Conservation (phyloP, 2,329 filamentous ascomycete species). For the Aspergillus quadricinctus region DNA sequence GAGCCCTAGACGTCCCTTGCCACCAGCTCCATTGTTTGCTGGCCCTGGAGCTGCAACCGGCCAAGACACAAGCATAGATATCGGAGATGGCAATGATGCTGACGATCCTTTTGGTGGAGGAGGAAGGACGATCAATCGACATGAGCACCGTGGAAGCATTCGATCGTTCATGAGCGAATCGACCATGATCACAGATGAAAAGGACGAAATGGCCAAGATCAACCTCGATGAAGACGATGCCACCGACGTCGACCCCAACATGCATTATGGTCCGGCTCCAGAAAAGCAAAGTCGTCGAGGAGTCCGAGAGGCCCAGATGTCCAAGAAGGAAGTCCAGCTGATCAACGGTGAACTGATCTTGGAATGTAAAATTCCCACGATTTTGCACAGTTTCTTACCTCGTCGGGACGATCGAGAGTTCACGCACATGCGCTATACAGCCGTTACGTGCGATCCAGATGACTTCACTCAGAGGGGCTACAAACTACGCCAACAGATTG, state of each 20-base stretch:
- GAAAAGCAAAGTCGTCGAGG: slow-evolving; percentile 82
- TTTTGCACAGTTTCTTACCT: slow-evolving; percentile 93
- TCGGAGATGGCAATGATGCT: slow-evolving; percentile 60
- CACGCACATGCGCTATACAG: slow-evolving; percentile 97
- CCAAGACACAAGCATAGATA: slow-evolving; percentile 43
- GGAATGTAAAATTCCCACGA: slow-evolving; percentile 98
- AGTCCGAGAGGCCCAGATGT: slow-evolving; percentile 79
- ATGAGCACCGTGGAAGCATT: slow-evolving; percentile 52
- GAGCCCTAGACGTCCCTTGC: slow-evolving; percentile 79
- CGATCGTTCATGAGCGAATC: slow-evolving; percentile 60
- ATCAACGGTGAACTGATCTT: slow-evolving; percentile 97
- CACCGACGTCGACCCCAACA: slow-evolving; percentile 51
- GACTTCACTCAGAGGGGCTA: slow-evolving; percentile 87
- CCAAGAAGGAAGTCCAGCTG: slow-evolving; percentile 87
- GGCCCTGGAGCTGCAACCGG: slow-evolving; percentile 42
- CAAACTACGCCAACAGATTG: slow-evolving; percentile 87
- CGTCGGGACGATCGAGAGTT: slow-evolving; percentile 92
- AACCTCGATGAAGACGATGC: slow-evolving; percentile 43
- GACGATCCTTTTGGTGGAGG: slow-evolving; percentile 68
- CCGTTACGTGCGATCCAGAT: slow-evolving; percentile 95
- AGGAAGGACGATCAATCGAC: slow-evolving; percentile 40
- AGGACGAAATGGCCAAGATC: slow-evolving; percentile 38
- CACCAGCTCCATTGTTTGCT: slow-evolving; percentile 81
- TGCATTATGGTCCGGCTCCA: slow-evolving; percentile 81
- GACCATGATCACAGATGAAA: slow-evolving; percentile 54